Base-by-base conservation (phyloP, 352 stramenopile species). In the Pythium guiyangense region DNA sequence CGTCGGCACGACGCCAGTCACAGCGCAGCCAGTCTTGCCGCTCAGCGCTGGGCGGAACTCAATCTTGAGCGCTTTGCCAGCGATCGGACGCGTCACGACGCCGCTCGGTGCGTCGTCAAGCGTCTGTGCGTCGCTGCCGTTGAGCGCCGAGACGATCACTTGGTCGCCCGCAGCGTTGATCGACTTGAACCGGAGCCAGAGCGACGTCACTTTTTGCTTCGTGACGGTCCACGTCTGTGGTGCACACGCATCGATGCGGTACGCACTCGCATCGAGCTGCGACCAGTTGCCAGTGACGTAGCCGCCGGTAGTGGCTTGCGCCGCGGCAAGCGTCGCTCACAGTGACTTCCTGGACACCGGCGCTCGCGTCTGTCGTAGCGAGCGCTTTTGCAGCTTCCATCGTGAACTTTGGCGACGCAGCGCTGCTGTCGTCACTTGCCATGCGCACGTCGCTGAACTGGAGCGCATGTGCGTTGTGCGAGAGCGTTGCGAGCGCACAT, bases 221-320 rank as follows among this genome's bases (percentile, higher is more conserved):
- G 56, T 79, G 60, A 84, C 66, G 43, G 63, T 79, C 71, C 74
- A 84, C 48, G 56, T 64, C 57, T 84, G 74, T 20, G 54, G 62
- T 39, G 69, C 52, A 43, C 74, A 84, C 27, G 63, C 20, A 1
- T 71, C 29, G 59, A 84, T 79, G n/a, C 48, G 54, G 53, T 78
- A 84, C 34, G 54, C 64, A 18, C 48, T 60, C 1, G 67, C 39
- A 42, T 70, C 63, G n/a, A 82, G 62, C 17, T 44, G 48, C 46
- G 60, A 65, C 49, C 56, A 73, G 17, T 60, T 59, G 31, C 71
- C 74, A 1, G 73, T 69, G n/a, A 62, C 58, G 47, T 71, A 79
- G 11, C 70, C 74, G 22, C 68, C 74, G 40, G 70, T 64, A 4
- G 51, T 57, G n/a, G 58, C 52, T 57, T 70, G 67, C 4, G 53